A percentile compares a stretch with the other conserved stretches of the same genome.
phyloP scores from a whole-genome alignment of 768 basidiomycete species.

The Rossbeevera mucosa region DNA sequence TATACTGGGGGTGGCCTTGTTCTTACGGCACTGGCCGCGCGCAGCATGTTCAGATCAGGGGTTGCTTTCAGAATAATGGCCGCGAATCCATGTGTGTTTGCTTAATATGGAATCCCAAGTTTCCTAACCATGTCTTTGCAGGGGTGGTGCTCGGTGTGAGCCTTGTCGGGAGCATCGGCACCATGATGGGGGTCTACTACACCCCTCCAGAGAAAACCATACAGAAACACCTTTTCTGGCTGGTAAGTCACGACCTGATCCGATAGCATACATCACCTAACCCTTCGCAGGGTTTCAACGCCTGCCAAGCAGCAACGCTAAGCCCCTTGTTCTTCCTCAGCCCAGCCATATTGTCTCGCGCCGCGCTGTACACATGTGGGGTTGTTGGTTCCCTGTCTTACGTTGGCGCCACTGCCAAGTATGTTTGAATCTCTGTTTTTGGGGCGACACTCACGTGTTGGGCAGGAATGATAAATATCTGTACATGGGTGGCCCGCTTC shows the following conservation, averaged over 20 bases:
- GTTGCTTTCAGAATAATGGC: conserved; percentile 71
- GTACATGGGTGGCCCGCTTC: conserved; percentile 80
- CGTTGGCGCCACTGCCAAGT: conserved; percentile 84
- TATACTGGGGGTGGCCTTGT: conserved; percentile 80
- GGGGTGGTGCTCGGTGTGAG: conserved; percentile 82
- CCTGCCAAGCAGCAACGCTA: conserved; percentile 79
- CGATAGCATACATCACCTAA: neutral
- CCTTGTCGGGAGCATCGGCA: conserved; percentile 72
- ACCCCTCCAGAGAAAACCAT: conserved; percentile 73
- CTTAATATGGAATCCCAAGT: neutral
- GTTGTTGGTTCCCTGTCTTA: conserved; percentile 84
- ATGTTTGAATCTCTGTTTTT: conserved; percentile 13
- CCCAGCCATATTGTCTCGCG: conserved; percentile 80
- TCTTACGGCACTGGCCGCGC: conserved; percentile 74
- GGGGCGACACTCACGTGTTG: neutral
- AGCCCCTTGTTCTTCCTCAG: conserved; percentile 86
- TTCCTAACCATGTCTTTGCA: conserved; percentile 22
- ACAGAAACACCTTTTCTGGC: conserved; percentile 79
- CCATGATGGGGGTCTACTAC: conserved; percentile 79
- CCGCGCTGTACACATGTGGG: conserved; percentile 83
- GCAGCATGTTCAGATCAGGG: conserved; percentile 69
- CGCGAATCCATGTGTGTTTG: conserved; percentile 68
- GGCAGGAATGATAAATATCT: conserved; percentile 73
- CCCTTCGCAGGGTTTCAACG: conserved; percentile 65
- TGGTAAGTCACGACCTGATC: conserved; percentile 41